phyloP scores from a whole-genome alignment of 352 stramenopile species.

The Globisporangium paddicum region DNA sequence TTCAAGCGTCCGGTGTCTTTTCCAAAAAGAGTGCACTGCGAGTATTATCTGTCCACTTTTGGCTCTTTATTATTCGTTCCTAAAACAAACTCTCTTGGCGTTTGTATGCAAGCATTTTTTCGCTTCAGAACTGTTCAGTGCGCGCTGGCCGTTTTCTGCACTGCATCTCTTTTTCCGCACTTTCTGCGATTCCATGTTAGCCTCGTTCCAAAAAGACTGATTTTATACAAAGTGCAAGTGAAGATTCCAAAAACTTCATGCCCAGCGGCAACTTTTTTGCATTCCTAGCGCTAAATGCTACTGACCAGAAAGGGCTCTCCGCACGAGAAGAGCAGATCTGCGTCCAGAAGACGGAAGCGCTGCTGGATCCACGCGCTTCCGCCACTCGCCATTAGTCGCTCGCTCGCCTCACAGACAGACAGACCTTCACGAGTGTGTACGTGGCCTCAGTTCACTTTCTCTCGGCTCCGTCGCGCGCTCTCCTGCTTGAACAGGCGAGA shows the following conservation, averaged over 20 bases:
- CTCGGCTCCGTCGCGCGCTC: not conserved
- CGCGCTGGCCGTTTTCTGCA: slow-evolving; percentile 8
- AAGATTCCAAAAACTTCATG: too few species aligned
- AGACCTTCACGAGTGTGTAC: not conserved
- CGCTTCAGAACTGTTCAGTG: slow-evolving; percentile 15
- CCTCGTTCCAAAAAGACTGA: not conserved
- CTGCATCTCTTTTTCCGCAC: not conserved
- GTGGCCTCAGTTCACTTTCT: slow-evolving; percentile 4
- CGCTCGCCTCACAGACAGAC: too few species aligned
- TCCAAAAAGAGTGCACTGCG: too few species aligned
- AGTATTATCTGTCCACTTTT: not conserved
- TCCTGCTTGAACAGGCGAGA: too few species aligned
- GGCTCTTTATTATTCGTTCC: not conserved
- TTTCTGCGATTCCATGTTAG: not conserved
- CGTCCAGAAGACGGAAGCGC: not conserved
- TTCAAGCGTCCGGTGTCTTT: too few species aligned
- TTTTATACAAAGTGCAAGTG: not conserved
- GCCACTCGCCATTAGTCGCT: not conserved
- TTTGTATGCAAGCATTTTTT: not conserved
- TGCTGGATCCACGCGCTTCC: not conserved
- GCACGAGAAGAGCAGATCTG: not conserved
- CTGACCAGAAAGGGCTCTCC: not conserved
- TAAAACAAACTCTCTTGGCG: not conserved
- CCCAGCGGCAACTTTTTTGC: too few species aligned
- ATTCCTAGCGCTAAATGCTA: too few species aligned